Evolutionary conservation across 306 rosid genomes (phyloP), one percentile per base, ranked within the genome.

Genomic region (Pterocarpus macrocarpus): DNA sequence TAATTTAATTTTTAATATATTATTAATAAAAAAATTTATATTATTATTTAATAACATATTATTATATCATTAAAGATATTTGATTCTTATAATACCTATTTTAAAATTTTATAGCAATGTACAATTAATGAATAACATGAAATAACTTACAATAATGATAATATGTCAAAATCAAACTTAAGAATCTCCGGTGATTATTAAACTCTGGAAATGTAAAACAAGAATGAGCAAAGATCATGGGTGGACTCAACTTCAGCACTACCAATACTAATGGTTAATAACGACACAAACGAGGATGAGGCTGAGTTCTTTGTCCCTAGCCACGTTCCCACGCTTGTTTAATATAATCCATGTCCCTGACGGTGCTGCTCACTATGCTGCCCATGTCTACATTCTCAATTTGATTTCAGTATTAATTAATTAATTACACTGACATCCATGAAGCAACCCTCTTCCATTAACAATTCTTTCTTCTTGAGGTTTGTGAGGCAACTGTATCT

Each of bases 281-380:
- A 12, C 5, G 1, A 1, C 28, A 22, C 28, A 22, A 22, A 22
- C 28, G 1, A 22, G 28, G 28, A 22, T 22, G 28, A 22, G 28
- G 28, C 28, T 22, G 28, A 22, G 28, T 22, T 22, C 28, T 22
- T 22, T 22, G 28, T 22, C 15, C 53, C 4, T 11, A 47, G 57
- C 57, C 69, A 63, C 72, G 72, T n/a, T 76, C 72, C n/a, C 30
- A 52, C 14, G 16, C 35, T 35, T 50, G 53, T 64, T 64, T 49
- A 49, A 77, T 34, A 43, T 17, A 16, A 64, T 38, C 44, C 41
- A 0, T 64, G 11, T 50, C 73, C 73, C 64, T 52, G 64, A 50
- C 73, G 73, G 73, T 77, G 80, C 80, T 64, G 36, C 64, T 5
- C 63, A 0, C 44, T 39, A 56, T 13, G 57, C 39, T 45, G 17